Evolutionary conservation across 805 yeast species (phyloP), one percentile per base, ranked within the genome.

Genomic region (Candida dendrica): DNA sequence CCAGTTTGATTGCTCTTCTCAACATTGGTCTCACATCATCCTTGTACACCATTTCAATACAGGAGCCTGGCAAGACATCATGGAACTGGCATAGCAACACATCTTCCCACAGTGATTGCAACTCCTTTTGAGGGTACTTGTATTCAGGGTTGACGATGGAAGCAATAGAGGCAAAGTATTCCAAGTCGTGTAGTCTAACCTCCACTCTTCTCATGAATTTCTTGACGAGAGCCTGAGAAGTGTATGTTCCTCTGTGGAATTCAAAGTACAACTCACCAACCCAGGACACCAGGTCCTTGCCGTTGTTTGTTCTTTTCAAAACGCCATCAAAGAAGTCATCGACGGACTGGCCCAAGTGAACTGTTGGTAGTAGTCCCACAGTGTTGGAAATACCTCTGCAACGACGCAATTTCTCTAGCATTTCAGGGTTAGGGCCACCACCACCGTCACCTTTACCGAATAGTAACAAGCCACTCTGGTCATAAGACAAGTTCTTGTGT

Each of bases 391-490:
- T 61, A 14, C 97, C 97, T 56, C 98, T 75, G 59, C 91, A 82
- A 52, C 98, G 79, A 58, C 98, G 79, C 56, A 91, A 71, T 59
- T 88, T 90, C 58, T 93, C 98, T 48, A 91, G 55, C 95, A 89
- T 90, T 56, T 86, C 95, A 33, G 85, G 84, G 4, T 87, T 81
- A 37, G 98, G 98, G 7, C 98, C 98, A 49, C 98, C 98, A 47
- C 98, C 98, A 53, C 98, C 98, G 60, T 91, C 98, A 55, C 98
- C 98, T 53, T 84, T 81, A 33, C 98, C 98, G 53, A 77, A 93
- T 35, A 89, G 68, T 56, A 93, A 66, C 52, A 91, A 68, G 0
- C 95, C 91, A 9, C 85, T 79, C 45, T 85, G 91, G 42, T 81
- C 89, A 47, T 80, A 77, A 43, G 88, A 81, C 49, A 85, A 66